Conservation (phyloP, 768 basidiomycete genomes). For the Rhizopogon vesiculosus region DNA sequence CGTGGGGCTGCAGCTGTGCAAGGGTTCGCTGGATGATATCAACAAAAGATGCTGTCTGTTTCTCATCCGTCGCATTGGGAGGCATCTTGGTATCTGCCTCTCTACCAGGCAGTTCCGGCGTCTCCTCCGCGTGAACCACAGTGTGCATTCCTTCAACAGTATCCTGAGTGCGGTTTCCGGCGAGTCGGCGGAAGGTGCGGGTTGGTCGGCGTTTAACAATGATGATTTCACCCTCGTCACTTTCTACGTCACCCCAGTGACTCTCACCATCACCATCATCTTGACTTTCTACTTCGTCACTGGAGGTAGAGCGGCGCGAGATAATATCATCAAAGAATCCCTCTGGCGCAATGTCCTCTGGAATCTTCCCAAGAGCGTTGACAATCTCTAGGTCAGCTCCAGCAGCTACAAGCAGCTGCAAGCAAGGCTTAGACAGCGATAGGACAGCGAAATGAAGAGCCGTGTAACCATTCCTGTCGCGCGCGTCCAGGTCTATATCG, state of each 20-base stretch:
- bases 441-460: constrained; percentile 84
- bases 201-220: constrained; percentile 24
- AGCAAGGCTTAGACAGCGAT: constrained; percentile 57
- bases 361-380: constrained; percentile 63
- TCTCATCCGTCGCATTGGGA: constrained; percentile 25
- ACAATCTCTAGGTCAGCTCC: constrained; percentile 81
- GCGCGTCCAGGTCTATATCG: constrained; percentile 73
- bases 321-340: constrained; percentile 40
- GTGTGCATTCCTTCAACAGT: constrained; percentile 9
- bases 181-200: constrained; percentile 30
- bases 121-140: background rate
- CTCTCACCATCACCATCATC: constrained; percentile 51
- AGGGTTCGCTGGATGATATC: constrained; percentile 76
- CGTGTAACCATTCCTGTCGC: constrained; percentile 89
- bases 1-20: constrained; percentile 50
- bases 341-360: constrained; percentile 51
- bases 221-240: constrained; percentile 46
- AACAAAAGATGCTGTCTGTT: constrained; percentile 47
- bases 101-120: constrained; percentile 2
- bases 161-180: constrained; percentile 10
- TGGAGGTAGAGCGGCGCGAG: constrained; percentile 7
- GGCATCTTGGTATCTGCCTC: constrained; percentile 18
- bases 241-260: constrained; percentile 66
- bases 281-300: constrained; percentile 17
- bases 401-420: constrained; percentile 61